A percentile compares a stretch with the other conserved stretches of the same genome.
These are phyloP conservation scores for Leccinum olivaceopallidum DNA, from an alignment of 768 basidiomycete species.

Conservation along the genomic window DNA sequence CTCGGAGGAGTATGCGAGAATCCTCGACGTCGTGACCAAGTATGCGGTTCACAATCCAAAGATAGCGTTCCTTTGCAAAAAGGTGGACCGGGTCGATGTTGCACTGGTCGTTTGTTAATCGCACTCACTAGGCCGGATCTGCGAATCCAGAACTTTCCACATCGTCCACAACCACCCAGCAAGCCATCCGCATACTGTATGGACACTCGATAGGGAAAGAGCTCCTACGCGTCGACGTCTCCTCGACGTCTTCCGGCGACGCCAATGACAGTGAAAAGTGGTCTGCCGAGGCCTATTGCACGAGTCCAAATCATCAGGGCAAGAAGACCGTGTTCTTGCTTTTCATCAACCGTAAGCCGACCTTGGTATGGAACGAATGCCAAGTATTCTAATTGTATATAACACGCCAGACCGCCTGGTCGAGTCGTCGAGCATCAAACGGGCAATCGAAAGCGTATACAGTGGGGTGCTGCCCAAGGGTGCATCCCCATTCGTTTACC, in stretches of 20 bases:
- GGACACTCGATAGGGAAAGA: conserved; percentile 80
- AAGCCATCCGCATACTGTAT: conserved; percentile 80
- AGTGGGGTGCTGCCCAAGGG: conserved; percentile 87
- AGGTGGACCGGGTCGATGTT: conserved; percentile 46
- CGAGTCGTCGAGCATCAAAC: conserved; percentile 84
- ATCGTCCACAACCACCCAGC: conserved; percentile 60
- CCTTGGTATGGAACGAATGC: not conserved
- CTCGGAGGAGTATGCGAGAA: conserved; percentile 90
- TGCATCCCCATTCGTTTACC: conserved; percentile 86
- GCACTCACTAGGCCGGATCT: conserved; percentile 57
- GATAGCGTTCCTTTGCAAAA: conserved; percentile 89
- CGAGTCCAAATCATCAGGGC: conserved; percentile 84
- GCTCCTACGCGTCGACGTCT: conserved; percentile 49
- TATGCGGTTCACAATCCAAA: conserved; percentile 94
- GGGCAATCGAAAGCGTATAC: conserved; percentile 86
- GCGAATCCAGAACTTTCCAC: conserved; percentile 80
- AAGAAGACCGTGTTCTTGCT: conserved; percentile 85
- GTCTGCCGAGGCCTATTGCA: conserved; percentile 74
- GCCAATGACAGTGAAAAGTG: conserved; percentile 51
- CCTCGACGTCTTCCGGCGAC: conserved; percentile 28
- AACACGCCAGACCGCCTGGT: conserved; percentile 76
- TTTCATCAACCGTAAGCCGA: conserved; percentile 88
- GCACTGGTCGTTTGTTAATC: conserved; percentile 4
- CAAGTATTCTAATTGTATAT: not conserved
- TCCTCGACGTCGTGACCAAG: conserved; percentile 88